Evolutionary conservation across 257 asterid genomes (phyloP).

Genomic region (Fraxinus quadrangulata): DNA sequence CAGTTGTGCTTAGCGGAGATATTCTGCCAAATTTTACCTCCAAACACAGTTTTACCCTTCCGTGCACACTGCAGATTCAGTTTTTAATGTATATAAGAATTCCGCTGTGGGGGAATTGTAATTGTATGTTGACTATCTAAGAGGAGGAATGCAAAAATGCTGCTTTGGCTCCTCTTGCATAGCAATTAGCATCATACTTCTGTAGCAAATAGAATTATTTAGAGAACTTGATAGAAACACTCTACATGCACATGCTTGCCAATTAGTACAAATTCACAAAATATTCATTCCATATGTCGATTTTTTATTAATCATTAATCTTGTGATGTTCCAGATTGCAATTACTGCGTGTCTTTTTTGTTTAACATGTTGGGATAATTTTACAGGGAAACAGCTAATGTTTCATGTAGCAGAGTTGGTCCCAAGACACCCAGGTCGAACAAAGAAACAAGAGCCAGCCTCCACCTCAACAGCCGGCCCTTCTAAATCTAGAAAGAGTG

Average conservation of each 20-base stretch:
- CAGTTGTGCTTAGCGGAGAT: neutral
- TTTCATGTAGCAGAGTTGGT: constrained; percentile 80
- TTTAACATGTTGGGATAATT: constrained; percentile 13
- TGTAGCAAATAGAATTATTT: neutral
- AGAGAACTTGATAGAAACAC: neutral
- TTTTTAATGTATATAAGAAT: too few relatives aligned
- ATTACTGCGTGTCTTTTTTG: neutral
- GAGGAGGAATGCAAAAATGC: neutral
- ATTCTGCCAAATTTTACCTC: neutral
- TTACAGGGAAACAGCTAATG: constrained; percentile 85
- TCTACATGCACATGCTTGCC: neutral
- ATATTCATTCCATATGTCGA: neutral
- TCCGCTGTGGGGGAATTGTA: neutral
- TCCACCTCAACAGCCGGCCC: constrained; percentile 58
- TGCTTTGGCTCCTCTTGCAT: neutral
- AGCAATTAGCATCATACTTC: neutral
- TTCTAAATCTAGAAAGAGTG: constrained; percentile 86
- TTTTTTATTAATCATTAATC: neutral
- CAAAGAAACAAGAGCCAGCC: constrained; percentile 78
- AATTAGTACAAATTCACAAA: neutral
- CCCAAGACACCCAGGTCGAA: constrained; percentile 85
- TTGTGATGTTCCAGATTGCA: neutral
- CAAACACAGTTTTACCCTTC: neutral
- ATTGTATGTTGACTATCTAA: neutral
- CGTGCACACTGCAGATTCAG: neutral